Conservation (phyloP, 805 yeast genomes). For the Monosporozyma servazzii region DNA sequence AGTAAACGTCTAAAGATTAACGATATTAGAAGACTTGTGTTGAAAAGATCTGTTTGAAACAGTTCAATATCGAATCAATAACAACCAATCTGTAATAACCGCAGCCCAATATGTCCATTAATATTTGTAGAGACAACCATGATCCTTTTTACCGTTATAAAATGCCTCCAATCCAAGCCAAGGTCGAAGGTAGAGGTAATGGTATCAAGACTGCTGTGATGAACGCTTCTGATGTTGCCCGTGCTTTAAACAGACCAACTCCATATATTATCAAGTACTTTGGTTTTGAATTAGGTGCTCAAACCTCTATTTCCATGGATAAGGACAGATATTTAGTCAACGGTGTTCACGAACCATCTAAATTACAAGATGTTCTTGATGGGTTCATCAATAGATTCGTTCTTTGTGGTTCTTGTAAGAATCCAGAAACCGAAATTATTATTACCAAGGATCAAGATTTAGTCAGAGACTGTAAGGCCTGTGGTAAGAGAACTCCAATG, state of each 20-base stretch:
- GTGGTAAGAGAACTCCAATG: constrained; percentile 81
- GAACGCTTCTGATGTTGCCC: constrained; percentile 85
- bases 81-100: not conserved
- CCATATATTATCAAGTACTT: constrained; percentile 87
- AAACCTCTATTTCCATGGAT: constrained; percentile 70
- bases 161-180: constrained; percentile 96
- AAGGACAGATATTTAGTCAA: constrained; percentile 85
- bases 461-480: constrained; percentile 93
- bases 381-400: constrained; percentile 91
- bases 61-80: too few relatives aligned
- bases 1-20: not conserved
- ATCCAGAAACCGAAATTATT: constrained; percentile 92
- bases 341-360: constrained; percentile 85
- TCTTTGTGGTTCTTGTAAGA: constrained; percentile 87
- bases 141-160: constrained; percentile 99
- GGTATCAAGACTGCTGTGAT: constrained; percentile 95
- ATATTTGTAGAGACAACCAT: constrained; percentile 92
- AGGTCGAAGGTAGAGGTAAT: constrained; percentile 97
- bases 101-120: constrained; percentile 60
- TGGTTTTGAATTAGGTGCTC: constrained; percentile 96
- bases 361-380: constrained; percentile 88
- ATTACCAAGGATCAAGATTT: constrained; percentile 58
- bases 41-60: too few relatives aligned
- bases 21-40: too few relatives aligned
- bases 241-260: constrained; percentile 90